phyloP scores from a whole-genome alignment of 2,329 filamentous ascomycete genomes.

The Sarocladiaceae sp. region DNA sequence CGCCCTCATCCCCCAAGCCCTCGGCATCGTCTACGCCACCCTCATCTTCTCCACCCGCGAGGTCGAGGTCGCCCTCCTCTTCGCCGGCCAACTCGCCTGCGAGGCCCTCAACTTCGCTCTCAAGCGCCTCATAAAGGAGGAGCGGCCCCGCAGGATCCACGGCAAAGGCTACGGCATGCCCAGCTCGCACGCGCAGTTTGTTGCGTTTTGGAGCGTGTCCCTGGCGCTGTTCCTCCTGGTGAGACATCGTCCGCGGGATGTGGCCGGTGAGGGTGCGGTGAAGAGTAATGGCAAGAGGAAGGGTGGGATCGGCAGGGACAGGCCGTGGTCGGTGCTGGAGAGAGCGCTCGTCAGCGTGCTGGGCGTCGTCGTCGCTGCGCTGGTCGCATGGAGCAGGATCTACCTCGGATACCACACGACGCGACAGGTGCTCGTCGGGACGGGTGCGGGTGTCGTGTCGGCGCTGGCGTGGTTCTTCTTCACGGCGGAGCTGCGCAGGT shows the following conservation, averaged over 20 bases:
- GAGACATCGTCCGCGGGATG: slow-evolving; percentile 58
- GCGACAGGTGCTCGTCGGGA: slow-evolving; percentile 79
- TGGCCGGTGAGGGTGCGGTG: slow-evolving; percentile 1
- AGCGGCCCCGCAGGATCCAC: slow-evolving; percentile 74
- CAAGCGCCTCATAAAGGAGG: slow-evolving; percentile 88
- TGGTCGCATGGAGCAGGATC: slow-evolving; percentile 75
- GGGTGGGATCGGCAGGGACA: slow-evolving; percentile 12
- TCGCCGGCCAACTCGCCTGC: slow-evolving; percentile 83
- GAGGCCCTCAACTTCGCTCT: slow-evolving; percentile 85
- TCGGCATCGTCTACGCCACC: slow-evolving; percentile 85
- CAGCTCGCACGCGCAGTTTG: slow-evolving; percentile 87
- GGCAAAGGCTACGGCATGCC: slow-evolving; percentile 99
- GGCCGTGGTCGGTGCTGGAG: slow-evolving; percentile 55
- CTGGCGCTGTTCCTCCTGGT: slow-evolving; percentile 78
- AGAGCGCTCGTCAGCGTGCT: slow-evolving; percentile 48
- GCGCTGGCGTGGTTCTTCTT: slow-evolving; percentile 73
- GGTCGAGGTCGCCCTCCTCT: slow-evolving; percentile 82
- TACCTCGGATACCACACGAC: slow-evolving; percentile 92
- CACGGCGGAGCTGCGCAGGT: slow-evolving; percentile 59
- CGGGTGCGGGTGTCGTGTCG: slow-evolving; percentile 60
- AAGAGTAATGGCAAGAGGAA: background rate
- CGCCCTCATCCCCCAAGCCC: slow-evolving; percentile 84
- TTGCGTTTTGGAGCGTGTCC: slow-evolving; percentile 83
- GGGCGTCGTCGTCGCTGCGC: slow-evolving; percentile 54
- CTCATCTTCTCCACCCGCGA: slow-evolving; percentile 89